Base-by-base conservation (phyloP, 2,329 filamentous ascomycete genomes). In the Cryoendolithus antarcticus region DNA sequence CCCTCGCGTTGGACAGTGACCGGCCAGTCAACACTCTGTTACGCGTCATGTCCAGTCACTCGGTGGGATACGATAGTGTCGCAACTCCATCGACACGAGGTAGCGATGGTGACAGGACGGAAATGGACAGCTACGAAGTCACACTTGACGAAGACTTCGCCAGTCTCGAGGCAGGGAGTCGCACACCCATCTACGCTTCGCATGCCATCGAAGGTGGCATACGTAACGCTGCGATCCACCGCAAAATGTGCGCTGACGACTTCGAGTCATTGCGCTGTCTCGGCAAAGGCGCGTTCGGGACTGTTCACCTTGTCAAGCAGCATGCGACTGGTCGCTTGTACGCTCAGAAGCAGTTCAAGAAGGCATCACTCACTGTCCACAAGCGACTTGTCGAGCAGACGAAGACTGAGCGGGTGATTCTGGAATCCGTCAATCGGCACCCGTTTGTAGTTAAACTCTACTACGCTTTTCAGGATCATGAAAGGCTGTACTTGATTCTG, bases 281-380 rank as follows among this genome's bases (percentile, higher is more conserved):
- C 13, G 93, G 93, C 41, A 96, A 96, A 59, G 91, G 91, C 35
- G 86, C 91, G 9, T 98, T 91, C 58, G 91, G 91, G 29, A 98
- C 89, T 1, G 93, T 98, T 8, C 67, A 94, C 34, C 72, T 98
- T 21, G 93, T 98, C 44, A 91, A 88, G 64, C 89, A 98, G 64
- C 77, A 77, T 37, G 67, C 76, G 24, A 95, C 88, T 2, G 91
- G 91, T 32, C 80, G 84, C 32, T 74, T 98, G 4, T 98, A 88
- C 56, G 93, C 91, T 1, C 93, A 98, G 66, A 98, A 98, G 68
- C 89, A 96, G 63, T 91, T 98, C 65, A 91, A 89, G 61, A 98
- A 98, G 65, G 91, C 93, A 1, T 93, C 86, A 6, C 69, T 98
- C 38, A 86, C 88, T 1, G 85, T 98, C 30, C 88, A 95, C 64